phyloP scores from a whole-genome alignment of 805 yeast species.

The Kuraishia ogatae region DNA sequence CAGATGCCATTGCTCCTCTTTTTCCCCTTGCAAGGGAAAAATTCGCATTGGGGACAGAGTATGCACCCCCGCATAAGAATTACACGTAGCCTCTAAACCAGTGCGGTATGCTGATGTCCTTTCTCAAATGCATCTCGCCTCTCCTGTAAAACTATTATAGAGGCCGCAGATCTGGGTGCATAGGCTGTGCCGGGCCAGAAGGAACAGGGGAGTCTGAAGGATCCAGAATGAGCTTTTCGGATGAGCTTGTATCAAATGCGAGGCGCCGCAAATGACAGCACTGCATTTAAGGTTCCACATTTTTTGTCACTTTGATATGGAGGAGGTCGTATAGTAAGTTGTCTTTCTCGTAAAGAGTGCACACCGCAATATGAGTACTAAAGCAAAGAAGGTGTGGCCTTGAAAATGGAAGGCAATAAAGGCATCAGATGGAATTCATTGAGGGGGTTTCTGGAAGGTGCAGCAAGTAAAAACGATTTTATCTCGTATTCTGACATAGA shows the following conservation, averaged over 20 bases:
- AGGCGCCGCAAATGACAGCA: background rate
- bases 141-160: background rate
- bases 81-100: background rate
- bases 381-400: no score
- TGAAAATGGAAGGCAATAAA: background rate
- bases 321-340: no score
- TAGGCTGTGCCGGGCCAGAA: background rate
- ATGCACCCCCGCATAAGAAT: background rate
- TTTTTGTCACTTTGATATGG: background rate
- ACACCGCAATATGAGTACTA: no score
- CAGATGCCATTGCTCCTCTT: background rate
- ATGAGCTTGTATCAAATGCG: background rate
- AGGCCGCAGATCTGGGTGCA: background rate
- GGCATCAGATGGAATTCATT: background rate
- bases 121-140: background rate
- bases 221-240: background rate
- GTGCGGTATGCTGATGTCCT: background rate
- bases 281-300: background rate
- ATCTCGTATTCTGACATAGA: no score
- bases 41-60: background rate
- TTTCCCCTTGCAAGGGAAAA: background rate
- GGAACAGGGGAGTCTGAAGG: background rate
- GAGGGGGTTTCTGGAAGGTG: background rate
- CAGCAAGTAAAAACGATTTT: no score
- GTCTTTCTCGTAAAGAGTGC: background rate